Evolutionary conservation across 139 green algal genomes (phyloP).

Genomic region (Coelastrella sp.): DNA sequence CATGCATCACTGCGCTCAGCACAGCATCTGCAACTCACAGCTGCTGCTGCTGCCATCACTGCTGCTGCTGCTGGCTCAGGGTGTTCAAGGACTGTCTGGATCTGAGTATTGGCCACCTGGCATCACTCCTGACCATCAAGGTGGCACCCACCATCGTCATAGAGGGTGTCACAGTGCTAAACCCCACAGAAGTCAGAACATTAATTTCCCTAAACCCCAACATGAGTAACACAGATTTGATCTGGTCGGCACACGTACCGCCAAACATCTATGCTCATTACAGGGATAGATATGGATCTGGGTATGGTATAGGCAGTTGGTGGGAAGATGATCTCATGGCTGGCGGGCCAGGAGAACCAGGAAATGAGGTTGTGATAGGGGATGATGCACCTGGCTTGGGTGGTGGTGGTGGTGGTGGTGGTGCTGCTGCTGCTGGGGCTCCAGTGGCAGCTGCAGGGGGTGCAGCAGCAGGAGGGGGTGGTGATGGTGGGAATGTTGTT

Average conservation of each 20-base stretch:
- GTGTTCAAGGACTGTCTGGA: conserved; percentile 25
- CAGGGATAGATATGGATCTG: neutral
- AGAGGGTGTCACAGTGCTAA: neutral
- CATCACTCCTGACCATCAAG: neutral
- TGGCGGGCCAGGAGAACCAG: neutral
- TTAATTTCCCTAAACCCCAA: conserved; percentile 1
- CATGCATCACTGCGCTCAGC: too few relatives aligned
- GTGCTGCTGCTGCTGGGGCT: neutral
- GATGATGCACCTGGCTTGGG: neutral
- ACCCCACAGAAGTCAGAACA: neutral
- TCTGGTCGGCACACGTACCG: conserved; percentile 10
- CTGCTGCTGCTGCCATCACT: neutral
- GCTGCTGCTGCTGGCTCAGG: neutral
- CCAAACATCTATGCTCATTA: neutral
- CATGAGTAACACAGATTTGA: neutral
- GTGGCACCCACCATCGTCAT: neutral
- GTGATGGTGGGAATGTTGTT: neutral
- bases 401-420: neutral
- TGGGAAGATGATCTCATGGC: neutral
- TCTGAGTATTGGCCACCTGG: neutral
- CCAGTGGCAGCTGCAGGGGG: neutral
- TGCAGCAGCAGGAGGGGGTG: too few relatives aligned
- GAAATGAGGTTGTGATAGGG: too few relatives aligned
- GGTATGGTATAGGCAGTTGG: neutral
- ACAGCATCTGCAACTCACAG: neutral